Percentiles rank a stretch among this genome's conserved stretches.
Evolutionary conservation across 2,329 filamentous ascomycete genomes (phyloP).

Genomic region (Xylariaceae sp.): DNA sequence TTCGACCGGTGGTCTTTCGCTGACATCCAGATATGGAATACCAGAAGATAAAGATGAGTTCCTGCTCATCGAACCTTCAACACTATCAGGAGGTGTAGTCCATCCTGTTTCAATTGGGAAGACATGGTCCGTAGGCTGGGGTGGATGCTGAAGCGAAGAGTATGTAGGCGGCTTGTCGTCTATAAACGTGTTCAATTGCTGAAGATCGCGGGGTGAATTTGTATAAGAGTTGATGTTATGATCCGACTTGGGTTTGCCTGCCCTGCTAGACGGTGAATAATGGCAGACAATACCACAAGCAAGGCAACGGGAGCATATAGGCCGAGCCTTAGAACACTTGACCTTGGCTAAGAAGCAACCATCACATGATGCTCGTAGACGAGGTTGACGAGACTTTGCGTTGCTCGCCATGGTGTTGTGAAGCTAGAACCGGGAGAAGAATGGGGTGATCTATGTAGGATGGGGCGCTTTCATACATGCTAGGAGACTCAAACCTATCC

Average conservation of each 20-base stretch:
- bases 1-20: conserved; percentile 24
- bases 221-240: conserved; percentile 16
- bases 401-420: conserved; percentile 19
- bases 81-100: conserved; percentile 35
- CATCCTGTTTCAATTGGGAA: conserved; percentile 38
- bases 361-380: conserved; percentile 48
- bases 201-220: conserved; percentile 18
- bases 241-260: conserved; percentile 45
- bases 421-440: not conserved
- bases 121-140: conserved; percentile 29
- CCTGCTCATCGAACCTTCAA: conserved; percentile 33
- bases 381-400: conserved; percentile 37
- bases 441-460: too few relatives aligned
- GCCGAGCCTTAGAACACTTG: conserved; percentile 52
- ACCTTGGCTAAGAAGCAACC: conserved; percentile 54
- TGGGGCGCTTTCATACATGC: too few relatives aligned
- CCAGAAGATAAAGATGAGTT: conserved; percentile 35
- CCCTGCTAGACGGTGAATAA: conserved; percentile 50
- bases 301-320: conserved; percentile 50
- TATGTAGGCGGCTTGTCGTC: conserved; percentile 32
- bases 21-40: conserved; percentile 29
- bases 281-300: conserved; percentile 46
- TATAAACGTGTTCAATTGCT: conserved; percentile 21
- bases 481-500: too few relatives aligned
- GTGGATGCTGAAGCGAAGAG: conserved; percentile 19